These are phyloP conservation scores for Fonsecaea multimorphosa DNA, from an alignment of 2,329 filamentous ascomycete species.

Conservation along the genomic window DNA sequence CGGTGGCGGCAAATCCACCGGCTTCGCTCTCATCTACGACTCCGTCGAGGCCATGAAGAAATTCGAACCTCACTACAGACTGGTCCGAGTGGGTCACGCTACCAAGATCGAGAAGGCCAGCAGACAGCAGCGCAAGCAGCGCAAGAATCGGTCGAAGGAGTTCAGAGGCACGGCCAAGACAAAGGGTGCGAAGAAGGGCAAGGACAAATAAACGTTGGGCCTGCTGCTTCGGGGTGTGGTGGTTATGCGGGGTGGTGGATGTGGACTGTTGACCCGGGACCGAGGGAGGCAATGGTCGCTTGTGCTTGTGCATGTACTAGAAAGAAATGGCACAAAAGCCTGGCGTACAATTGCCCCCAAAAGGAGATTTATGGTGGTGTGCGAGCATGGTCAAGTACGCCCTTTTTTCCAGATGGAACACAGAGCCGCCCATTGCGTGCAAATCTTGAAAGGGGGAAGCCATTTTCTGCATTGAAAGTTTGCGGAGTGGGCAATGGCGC, in stretches of 20 bases:
- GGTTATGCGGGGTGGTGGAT: conserved; percentile 21
- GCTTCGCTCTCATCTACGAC: conserved; percentile 99
- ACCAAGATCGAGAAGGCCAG: conserved; percentile 95
- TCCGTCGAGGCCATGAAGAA: conserved; percentile 98
- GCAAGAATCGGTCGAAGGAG: conserved; percentile 99
- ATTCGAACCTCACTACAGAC: conserved; percentile 98
- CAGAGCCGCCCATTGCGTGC: conserved; percentile 10
- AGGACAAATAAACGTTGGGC: conserved; percentile 63
- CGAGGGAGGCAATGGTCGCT: conserved; percentile 6
- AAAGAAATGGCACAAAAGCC: neutral
- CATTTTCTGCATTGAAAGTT: conserved; percentile 12
- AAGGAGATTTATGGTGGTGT: neutral
- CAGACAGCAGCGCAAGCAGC: conserved; percentile 99
- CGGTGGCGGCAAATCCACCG: conserved; percentile 99
- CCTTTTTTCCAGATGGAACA: neutral
- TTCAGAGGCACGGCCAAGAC: conserved; percentile 97
- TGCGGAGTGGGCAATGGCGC: conserved; percentile 19
- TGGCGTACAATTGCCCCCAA: neutral
- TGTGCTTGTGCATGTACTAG: conserved; percentile 4
- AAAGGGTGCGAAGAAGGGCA: conserved; percentile 96
- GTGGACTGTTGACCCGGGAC: conserved; percentile 19
- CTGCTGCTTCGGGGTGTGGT: conserved; percentile 27
- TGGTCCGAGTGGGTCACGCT: conserved; percentile 90
- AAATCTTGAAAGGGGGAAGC: neutral
- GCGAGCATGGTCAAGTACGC: conserved; percentile 10